Conservation (phyloP, 345 rosid species). For the Raphanus sativus region DNA sequence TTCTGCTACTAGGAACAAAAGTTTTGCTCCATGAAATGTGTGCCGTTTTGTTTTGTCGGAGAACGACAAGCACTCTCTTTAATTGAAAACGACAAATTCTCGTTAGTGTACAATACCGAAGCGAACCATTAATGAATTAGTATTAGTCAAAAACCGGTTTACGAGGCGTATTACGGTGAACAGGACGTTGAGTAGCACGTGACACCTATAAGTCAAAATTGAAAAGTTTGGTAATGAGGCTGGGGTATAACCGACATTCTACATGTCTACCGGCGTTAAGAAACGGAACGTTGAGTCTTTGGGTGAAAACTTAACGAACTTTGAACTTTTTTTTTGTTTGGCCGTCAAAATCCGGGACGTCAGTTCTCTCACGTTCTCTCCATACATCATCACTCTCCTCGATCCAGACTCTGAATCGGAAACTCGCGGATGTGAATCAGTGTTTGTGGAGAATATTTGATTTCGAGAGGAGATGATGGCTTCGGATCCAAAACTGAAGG, state of each 20-base stretch:
- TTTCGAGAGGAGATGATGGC: conserved; percentile 46
- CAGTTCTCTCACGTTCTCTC: conserved; percentile 22
- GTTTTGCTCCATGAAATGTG: neutral
- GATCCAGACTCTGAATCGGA: neutral
- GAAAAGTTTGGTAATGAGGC: neutral
- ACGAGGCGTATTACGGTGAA: neutral
- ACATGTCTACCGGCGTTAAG: conserved; percentile 17
- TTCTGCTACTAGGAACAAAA: neutral
- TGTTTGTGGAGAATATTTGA: conserved; percentile 9
- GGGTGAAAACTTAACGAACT: conserved; percentile 23
- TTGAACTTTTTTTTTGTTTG: neutral
- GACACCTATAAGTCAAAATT: conserved; percentile 20
- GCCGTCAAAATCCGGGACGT: conserved; percentile 21
- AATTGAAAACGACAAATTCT: neutral
- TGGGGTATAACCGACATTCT: conserved; percentile 27
- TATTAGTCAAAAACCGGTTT: conserved; percentile 11
- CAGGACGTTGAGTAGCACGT: conserved; percentile 35
- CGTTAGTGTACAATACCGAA: neutral
- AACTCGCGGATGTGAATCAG: neutral
- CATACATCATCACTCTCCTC: conserved; percentile 16
- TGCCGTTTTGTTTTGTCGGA: neutral
- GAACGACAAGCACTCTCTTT: neutral
- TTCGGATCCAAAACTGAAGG: conserved; percentile 57
- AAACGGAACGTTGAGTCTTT: neutral
- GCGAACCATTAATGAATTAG: neutral